These are phyloP conservation scores for Sarocladiaceae sp. DNA, from an alignment of 2,329 filamentous ascomycete species.

Conservation along the genomic window DNA sequence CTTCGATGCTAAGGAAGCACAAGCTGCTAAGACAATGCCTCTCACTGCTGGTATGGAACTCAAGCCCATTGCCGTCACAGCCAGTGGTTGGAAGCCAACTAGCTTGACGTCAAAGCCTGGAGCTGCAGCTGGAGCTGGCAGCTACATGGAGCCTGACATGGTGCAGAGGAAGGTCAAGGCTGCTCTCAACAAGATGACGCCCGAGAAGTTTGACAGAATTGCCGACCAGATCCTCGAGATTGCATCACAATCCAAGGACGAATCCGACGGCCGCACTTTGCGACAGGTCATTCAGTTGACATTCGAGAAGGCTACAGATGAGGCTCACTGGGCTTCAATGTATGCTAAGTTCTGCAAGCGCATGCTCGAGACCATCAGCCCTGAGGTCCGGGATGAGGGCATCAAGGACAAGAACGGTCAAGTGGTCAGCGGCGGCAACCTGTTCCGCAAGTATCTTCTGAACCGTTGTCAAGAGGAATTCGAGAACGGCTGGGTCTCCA, in stretches of 20 bases:
- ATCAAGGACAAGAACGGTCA: constrained; percentile 88
- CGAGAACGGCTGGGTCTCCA: constrained; percentile 92
- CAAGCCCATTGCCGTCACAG: constrained; percentile 69
- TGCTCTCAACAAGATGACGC: constrained; percentile 99
- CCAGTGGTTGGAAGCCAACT: constrained; percentile 85
- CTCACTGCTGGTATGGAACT: constrained; percentile 79
- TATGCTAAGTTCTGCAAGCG: constrained; percentile 98
- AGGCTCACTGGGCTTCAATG: constrained; percentile 98
- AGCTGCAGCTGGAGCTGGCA: constrained; percentile 35
- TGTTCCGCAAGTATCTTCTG: constrained; percentile 98
- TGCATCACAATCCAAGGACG: constrained; percentile 91
- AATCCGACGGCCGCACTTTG: constrained; percentile 87
- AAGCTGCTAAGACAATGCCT: constrained; percentile 83
- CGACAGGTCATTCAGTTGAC: constrained; percentile 98
- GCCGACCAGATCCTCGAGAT: constrained; percentile 90
- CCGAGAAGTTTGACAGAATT: constrained; percentile 97
- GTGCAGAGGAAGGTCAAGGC: constrained; percentile 99
- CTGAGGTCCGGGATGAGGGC: constrained; percentile 91
- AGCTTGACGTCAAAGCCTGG: constrained; percentile 53
- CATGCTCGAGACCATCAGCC: constrained; percentile 93
- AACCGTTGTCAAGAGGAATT: constrained; percentile 99
- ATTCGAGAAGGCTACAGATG: constrained; percentile 98
- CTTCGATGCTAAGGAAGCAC: constrained; percentile 55
- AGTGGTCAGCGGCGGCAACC: constrained; percentile 82
- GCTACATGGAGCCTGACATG: constrained; percentile 79